Base-by-base conservation (phyloP, 805 yeast species). In the Priceomyces fermenticarens region DNA sequence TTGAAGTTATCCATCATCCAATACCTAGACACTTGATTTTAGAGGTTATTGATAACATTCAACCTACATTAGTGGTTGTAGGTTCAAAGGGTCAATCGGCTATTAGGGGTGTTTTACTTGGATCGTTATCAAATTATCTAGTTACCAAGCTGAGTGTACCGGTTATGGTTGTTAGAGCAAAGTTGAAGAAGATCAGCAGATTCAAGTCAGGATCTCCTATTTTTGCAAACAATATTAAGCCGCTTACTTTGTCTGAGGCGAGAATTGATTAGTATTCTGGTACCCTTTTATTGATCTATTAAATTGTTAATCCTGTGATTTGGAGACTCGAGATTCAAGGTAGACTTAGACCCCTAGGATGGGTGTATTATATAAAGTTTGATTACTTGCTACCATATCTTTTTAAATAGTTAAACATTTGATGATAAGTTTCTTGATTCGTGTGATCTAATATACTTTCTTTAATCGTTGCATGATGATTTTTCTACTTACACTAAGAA, bases 11-110 rank as follows among this genome's bases (percentile, higher is more conserved):
- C 37, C 90, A 84, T 58, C 87, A 85, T 58, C 87, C 86, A 13
- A 81, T 80, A 38, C 87, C 90, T 5, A 66, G 85, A 47, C 88
- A 83, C 55, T 75, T 84, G 57, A 73, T 84, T 42, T 73, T 81
- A 40, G 88, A 82, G 50, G 68, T 84, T 39, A 81, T 83, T 42
- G 87, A 84, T 53, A 80, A 82, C 51, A 69, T 84, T 42, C 78
- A 80, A 39, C 91, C 90, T 3, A 81, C 87, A 0, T 65, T 85
- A 54, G 89, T 85, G 5, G 75, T 84, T 38, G 85, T 84, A 9
- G 91, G 91, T 0, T 83, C 88, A 3, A 78, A 83, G 49, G 91
- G 91, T 25, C 79, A 80, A 46, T 70, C 80, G 41, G 87, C 88
- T 3, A 63, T 84, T 28, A 81, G 81, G 57, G 90, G 91, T 4